Evolutionary conservation across 441 rosid species (phyloP).

Genomic region (Isatis lusitanica): DNA sequence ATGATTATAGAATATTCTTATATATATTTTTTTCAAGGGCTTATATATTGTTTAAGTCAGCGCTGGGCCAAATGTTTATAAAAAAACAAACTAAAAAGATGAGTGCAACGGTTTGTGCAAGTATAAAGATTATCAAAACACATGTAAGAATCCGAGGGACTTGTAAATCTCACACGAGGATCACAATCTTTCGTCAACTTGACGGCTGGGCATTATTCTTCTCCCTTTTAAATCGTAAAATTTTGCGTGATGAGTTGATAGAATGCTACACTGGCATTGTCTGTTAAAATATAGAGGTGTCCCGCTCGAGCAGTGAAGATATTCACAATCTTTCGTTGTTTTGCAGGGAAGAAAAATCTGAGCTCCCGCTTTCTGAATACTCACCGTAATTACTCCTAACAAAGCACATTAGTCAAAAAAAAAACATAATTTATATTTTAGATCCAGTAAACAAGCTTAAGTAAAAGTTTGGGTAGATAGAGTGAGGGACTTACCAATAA

Average conservation of each 20-base stretch:
- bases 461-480: background rate
- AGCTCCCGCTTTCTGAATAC: conserved; percentile 6
- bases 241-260: background rate
- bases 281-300: background rate
- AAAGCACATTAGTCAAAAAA: background rate
- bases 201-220: background rate
- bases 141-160: background rate
- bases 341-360: conserved; percentile 7
- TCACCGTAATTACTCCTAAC: conserved; percentile 2
- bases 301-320: conserved; percentile 10
- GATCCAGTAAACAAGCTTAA: background rate
- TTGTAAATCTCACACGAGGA: conserved; percentile 11
- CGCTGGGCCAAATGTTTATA: no score
- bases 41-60: no score
- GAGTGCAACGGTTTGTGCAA: background rate
- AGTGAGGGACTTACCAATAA: conserved; percentile 14
- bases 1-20: no score
- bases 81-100: no score
- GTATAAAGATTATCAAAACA: conserved; percentile 3
- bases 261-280: conserved; percentile 24
- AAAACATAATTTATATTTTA: background rate
- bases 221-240: background rate
- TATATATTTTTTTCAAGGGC: no score
- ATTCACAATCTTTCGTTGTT: conserved; percentile 13
- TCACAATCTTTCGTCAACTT: conserved; percentile 11